Conservation (phyloP, 169 alveolate species). For the Eimeria falciformis region DNA sequence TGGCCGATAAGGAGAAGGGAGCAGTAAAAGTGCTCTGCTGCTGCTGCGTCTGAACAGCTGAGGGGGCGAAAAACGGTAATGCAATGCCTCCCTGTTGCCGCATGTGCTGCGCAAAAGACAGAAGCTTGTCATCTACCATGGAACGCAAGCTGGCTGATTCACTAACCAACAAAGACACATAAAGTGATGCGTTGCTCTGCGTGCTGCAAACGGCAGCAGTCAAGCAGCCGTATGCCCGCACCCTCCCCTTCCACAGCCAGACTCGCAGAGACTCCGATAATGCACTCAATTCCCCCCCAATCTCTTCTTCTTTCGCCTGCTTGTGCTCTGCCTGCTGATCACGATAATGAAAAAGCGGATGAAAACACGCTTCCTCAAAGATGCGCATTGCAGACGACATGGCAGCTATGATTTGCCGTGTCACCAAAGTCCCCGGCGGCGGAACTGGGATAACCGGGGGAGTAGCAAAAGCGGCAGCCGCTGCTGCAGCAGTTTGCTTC, state of each 20-base stretch:
- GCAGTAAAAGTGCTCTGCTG: no score
- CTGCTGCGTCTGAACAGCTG: no score
- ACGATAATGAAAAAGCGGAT: no score
- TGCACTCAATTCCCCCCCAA: no score
- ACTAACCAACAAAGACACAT: background rate
- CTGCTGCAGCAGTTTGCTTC: slow-evolving; percentile 37
- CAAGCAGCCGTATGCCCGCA: slow-evolving; percentile 18
- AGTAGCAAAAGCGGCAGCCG: slow-evolving; percentile 53
- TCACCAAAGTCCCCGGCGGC: background rate
- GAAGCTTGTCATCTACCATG: background rate
- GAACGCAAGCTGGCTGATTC: background rate
- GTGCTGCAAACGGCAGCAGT: slow-evolving; percentile 47
- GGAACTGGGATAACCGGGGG: background rate
- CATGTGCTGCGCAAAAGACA: slow-evolving; percentile 15
- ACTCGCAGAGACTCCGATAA: no score
- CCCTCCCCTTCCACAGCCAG: background rate
- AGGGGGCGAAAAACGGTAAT: background rate
- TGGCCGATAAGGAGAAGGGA: no score
- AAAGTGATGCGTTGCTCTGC: background rate
- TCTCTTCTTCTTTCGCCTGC: no score
- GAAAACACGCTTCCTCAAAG: background rate
- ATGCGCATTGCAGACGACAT: background rate
- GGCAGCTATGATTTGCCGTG: background rate
- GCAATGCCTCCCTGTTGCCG: slow-evolving; percentile 16
- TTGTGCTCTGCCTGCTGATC: no score